A percentile compares a stretch with the other conserved stretches of the same genome.
phyloP scores from a whole-genome alignment of 345 rosid species.

The Turritis glabra region DNA sequence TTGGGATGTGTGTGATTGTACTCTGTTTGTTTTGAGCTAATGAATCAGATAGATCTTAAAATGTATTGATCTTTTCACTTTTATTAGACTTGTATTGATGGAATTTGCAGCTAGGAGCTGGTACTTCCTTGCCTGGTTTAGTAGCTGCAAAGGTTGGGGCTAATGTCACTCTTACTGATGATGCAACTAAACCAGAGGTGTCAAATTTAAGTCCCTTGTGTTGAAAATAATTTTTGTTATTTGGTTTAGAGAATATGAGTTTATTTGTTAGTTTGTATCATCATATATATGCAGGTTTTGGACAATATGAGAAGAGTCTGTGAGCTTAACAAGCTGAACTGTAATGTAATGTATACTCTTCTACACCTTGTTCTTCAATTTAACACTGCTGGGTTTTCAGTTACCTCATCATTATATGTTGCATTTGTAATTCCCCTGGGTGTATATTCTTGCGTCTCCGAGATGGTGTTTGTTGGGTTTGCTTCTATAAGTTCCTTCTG shows the following conservation, averaged over 20 bases:
- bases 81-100: constrained; percentile 8
- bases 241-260: constrained; percentile 6
- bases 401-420: no score
- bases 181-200: constrained; percentile 63
- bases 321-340: constrained; percentile 56
- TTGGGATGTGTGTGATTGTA: neutral
- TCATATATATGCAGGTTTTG: constrained; percentile 57
- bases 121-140: constrained; percentile 51
- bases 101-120: constrained; percentile 72
- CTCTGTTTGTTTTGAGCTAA: neutral
- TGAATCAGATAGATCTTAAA: neutral
- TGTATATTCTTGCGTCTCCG: neutral
- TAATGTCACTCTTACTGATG: constrained; percentile 61
- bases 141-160: constrained; percentile 82
- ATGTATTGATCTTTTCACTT: neutral
- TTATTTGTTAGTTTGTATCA: neutral
- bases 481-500: neutral
- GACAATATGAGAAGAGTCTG: constrained; percentile 71
- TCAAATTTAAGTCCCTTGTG: no score
- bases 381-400: no score
- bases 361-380: neutral
- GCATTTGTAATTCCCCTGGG: neutral
- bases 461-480: neutral
- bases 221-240: neutral
- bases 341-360: constrained; percentile 49